Evolutionary conservation across 2,329 filamentous ascomycete genomes (phyloP), one percentile per base, ranked within the genome.

Genomic region (Cercospora sp.): DNA sequence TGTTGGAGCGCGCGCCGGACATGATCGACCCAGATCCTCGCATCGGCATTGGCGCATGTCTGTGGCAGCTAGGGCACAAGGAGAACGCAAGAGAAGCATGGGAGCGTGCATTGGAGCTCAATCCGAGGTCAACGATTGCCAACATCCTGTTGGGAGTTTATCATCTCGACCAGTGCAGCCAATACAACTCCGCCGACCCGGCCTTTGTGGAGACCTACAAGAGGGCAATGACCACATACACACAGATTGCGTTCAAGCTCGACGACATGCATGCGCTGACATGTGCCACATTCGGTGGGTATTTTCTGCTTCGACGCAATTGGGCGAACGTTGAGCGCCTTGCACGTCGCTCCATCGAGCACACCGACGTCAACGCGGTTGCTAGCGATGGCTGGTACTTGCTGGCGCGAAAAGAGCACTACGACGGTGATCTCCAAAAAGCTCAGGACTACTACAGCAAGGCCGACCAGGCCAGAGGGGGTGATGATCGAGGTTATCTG

Each of bases 381-480:
- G 94, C 94, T 26, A 97, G 94, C 80, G 96, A 99, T 77, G 96
- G 95, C 39, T 98, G 94, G 94, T 99, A 97, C 80, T 82, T 98
- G 8, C 87, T 98, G 48, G 95, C 93, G 30, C 87, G 94, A 69
- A 97, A 96, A 78, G 92, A 94, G 71, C 95, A 99, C 77, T 92
- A 93, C 72, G 87, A 89, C 67, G 90, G 91, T 51, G 89, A 97
- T 67, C 81, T 87, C 6, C 85, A 90, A 20, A 90, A 89, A 66
- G 94, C 95, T 1, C 88, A 87, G 20, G 92, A 97, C 75, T 96
- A 90, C 79, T 99, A 99, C 80, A 89, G 89, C 65, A 90, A 92
- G 73, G 92, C 96, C 1, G 95, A 99, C 78, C 91, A 96, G 78
- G 94, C 95, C 42, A 88, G 95, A 74, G 94, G 94, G 75, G 94